These are phyloP conservation scores for Erythrophleum fordii DNA, from an alignment of 306 rosid species.

Conservation along the genomic window DNA sequence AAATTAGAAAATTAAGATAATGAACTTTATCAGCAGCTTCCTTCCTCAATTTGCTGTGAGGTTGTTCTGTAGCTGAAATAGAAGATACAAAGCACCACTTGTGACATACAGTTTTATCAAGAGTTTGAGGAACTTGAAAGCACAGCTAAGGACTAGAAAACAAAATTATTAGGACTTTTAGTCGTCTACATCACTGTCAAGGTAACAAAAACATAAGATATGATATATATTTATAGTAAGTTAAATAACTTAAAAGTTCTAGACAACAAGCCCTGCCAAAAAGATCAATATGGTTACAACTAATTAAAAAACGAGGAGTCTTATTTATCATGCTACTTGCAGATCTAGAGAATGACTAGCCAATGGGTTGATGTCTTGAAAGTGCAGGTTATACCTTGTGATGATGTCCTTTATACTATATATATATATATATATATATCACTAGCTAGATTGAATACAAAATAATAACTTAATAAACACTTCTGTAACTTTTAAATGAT, in stretches of 20 bases:
- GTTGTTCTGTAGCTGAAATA: constrained; percentile 22
- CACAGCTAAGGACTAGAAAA: background rate
- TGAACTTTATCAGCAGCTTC: constrained; percentile 38
- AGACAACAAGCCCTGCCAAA: background rate
- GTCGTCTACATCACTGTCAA: no score
- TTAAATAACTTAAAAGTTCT: background rate
- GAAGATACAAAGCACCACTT: background rate
- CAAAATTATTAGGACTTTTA: background rate
- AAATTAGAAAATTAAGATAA: constrained; percentile 1
- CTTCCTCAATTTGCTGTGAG: constrained; percentile 21
- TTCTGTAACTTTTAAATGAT: no score
- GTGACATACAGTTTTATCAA: background rate
- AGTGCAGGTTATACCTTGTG: constrained; percentile 38
- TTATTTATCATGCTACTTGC: constrained; percentile 31
- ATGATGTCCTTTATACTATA: constrained; percentile 37
- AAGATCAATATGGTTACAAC: background rate
- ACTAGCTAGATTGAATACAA: no score
- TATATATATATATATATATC: no score
- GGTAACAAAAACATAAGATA: no score
- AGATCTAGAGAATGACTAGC: background rate
- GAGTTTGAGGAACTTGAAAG: background rate
- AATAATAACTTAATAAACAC: no score
- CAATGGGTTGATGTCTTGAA: background rate
- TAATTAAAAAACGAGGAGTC: background rate
- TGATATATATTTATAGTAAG: background rate